Evolutionary conservation across 768 basidiomycete species (phyloP), one percentile per base, ranked within the genome.

Genomic region (Boletus tylopilopsis): DNA sequence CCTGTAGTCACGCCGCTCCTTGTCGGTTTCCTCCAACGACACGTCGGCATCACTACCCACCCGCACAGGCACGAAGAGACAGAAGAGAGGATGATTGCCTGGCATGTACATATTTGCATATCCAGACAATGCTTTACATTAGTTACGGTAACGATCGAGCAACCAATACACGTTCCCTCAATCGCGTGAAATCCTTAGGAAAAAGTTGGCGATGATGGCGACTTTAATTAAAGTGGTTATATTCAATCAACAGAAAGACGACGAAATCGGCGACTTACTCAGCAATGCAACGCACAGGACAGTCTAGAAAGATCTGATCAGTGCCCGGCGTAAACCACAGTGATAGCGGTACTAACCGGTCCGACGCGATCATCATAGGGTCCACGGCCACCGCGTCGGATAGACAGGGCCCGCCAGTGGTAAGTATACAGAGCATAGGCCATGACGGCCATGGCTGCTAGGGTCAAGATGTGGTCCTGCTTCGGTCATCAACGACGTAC

Each of bases 281-380:
- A 94, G 80, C 21, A 95, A 76, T 8, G 92, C 83, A 48, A 85
- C 71, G 63, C 93, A 95, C 36, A 95, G 69, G 35, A 94, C 71
- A 16, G 91, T 91, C 90, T 93, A 12, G 60, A 5, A 30, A 44
- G 43, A 45, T 50, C 42, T 19, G 39, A 44, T 42, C 62, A 56
- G 53, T 27, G 48, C 27, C 25, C 19, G 32, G 41, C 36, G 46
- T 24, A 45, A 54, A 36, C 50, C 57, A 42, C n/a, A 43, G 34
- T 15, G 36, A 42, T 34, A 24, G 21, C 11, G 50, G 52, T 34
- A 84, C 94, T 70, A 64, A 96, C 94, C 30, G 94, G 94, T 27
- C 94, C 95, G 43, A 96, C 68, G 47, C 96, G 80, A 69, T 99
- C 96, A 61, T 99, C 96, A 67, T 98, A 98, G 7, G 95, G 94